Evolutionary conservation across 208 protist species (phyloP).

Genomic region (Leishmania amazonensis): DNA sequence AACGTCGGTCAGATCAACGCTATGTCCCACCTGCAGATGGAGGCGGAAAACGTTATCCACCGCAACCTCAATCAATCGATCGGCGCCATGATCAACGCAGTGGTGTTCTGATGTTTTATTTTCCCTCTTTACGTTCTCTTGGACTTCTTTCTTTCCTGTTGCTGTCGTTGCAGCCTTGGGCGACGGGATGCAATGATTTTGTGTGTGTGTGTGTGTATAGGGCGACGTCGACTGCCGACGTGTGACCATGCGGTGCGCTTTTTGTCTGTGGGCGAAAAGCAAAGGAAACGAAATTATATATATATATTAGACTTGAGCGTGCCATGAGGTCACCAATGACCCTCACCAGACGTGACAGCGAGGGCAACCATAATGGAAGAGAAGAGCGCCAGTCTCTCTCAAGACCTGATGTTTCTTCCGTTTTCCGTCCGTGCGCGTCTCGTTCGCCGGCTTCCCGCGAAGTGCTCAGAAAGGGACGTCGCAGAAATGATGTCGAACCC

Average conservation of each 20-base stretch:
- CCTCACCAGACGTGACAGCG: neutral
- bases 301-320: neutral
- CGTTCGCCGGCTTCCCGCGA: neutral
- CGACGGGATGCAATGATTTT: neutral
- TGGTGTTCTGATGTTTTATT: conserved; percentile 73
- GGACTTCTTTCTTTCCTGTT: neutral
- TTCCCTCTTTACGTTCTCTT: neutral
- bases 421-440: neutral
- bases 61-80: conserved; percentile 84
- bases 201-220: conserved; percentile 1
- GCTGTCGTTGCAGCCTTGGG: neutral
- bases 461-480: neutral
- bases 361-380: neutral
- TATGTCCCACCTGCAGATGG: conserved; percentile 77
- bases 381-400: neutral
- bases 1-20: conserved; percentile 85
- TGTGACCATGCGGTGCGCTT: neutral
- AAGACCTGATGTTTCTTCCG: neutral
- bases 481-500: neutral
- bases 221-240: neutral
- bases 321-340: neutral
- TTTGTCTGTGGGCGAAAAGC: neutral
- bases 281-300: neutral
- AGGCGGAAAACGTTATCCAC: conserved; percentile 78
- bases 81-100: conserved; percentile 87